These are phyloP conservation scores for Entrophospora sp. DNA, from an alignment of 192 early-diverging fungal genomes.

Conservation along the genomic window DNA sequence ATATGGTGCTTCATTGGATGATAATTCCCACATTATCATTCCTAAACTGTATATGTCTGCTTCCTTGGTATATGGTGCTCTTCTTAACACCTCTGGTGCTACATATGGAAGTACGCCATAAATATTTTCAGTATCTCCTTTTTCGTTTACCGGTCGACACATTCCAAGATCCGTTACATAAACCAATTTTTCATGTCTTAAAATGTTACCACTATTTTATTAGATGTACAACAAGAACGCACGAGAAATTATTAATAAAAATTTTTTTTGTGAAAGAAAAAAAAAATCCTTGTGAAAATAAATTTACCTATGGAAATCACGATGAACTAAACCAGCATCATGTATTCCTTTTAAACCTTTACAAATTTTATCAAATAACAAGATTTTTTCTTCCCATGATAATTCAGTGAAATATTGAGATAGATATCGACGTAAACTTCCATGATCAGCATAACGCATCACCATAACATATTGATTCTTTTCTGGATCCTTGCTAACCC, in stretches of 20 bases:
- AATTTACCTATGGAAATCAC: conserved; percentile 5
- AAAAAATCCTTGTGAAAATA: too few relatives aligned
- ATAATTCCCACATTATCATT: conserved; percentile 35
- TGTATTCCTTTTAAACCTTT: conserved; percentile 3
- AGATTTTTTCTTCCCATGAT: neutral
- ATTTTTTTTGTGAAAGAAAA: too few relatives aligned
- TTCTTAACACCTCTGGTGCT: neutral
- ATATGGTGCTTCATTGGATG: conserved; percentile 29
- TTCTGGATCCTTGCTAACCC: neutral
- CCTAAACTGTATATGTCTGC: conserved; percentile 38
- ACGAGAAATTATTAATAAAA: too few relatives aligned
- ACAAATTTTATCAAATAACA: neutral
- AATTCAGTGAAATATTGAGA: neutral
- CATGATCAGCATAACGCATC: conserved; percentile 3
- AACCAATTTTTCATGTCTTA: neutral
- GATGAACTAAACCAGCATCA: conserved; percentile 1
- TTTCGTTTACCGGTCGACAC: conserved; percentile 3
- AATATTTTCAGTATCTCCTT: neutral
- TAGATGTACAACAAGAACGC: too few relatives aligned
- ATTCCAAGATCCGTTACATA: conserved; percentile 6
- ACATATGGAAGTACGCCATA: too few relatives aligned
- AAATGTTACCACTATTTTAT: neutral
- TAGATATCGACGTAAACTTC: neutral
- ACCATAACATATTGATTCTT: neutral
- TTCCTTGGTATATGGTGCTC: neutral